Base-by-base conservation (phyloP, 140 eudicot genomes). In the Bidens hawaiensis region DNA sequence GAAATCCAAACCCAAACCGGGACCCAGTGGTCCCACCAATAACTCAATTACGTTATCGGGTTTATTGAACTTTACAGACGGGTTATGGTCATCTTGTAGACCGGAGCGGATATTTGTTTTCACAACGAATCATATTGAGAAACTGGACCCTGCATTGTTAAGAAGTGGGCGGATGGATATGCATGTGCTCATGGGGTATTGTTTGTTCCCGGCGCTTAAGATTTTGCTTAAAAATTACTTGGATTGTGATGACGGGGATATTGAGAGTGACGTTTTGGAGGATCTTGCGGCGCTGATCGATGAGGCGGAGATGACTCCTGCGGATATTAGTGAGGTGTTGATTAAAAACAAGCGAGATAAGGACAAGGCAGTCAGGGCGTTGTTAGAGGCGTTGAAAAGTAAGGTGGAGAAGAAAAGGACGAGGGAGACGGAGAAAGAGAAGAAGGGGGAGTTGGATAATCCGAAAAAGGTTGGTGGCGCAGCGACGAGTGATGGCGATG, bases 41-140 rank as follows among this genome's bases (percentile, higher is more conserved):
- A 82, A 82, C 46, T 65, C 94, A 21, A 85, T 88, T 6, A 90
- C 97, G 3, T 74, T 90, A 5, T 90, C 97, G 4, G 97, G 97
- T 63, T 49, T 90, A 69, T 62, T 90, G 64, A 90, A 90, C 57
- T 90, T 90, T 31, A 90, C 97, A 0, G 97, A 90, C 60, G 97
- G 97, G 51, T 73, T 90, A 53, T 90, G 97, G 97, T 90, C 97
- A 0, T 90, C 95, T 17, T 90, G 97, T 21, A 95, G 97, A 13
- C 81, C 95, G 26, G 97, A 90, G 69, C 78, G 94, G 74, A 90
- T 90, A n/a, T 90, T 90, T 48, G 97, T 90, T 31, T 90, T 90
- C 62, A 90, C 97, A 6, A 90, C 97, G 46, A 90, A 90, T 31
- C 97, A 90, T 54, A 77, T 86, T 25, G 97, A 86, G 79, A 86